Evolutionary conservation across 2,329 filamentous ascomycete species (phyloP).

Genomic region (Aureobasidium mangrovei): DNA sequence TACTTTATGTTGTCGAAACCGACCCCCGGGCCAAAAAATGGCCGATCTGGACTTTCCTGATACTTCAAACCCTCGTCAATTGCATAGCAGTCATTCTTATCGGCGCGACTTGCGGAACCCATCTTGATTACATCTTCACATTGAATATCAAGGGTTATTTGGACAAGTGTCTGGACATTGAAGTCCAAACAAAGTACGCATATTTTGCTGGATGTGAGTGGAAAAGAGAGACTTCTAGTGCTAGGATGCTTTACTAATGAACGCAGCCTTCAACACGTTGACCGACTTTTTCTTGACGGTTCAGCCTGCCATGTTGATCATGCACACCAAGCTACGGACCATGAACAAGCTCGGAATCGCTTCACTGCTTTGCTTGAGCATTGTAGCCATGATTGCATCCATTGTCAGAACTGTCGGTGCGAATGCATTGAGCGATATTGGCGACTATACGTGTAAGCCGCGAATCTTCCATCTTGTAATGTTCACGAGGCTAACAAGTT

Average conservation of each 20-base stretch:
- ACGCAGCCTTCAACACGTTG: constrained; percentile 23
- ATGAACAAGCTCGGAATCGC: constrained; percentile 22
- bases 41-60: constrained; percentile 23
- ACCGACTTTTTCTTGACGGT: constrained; percentile 24
- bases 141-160: constrained; percentile 6
- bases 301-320: constrained; percentile 24
- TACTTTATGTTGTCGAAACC: constrained; percentile 23
- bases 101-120: constrained; percentile 22
- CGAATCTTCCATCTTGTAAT: background rate
- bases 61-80: constrained; percentile 22
- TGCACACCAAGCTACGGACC: constrained; percentile 21
- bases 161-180: constrained; percentile 19
- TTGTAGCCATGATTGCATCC: constrained; percentile 24
- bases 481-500: background rate
- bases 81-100: constrained; percentile 20
- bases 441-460: constrained; percentile 22
- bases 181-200: constrained; percentile 18
- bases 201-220: constrained; percentile 18
- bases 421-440: constrained; percentile 19
- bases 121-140: constrained; percentile 19
- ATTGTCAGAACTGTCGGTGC: constrained; percentile 26
- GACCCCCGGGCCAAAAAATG: constrained; percentile 21
- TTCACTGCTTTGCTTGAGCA: constrained; percentile 22
- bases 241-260: background rate
- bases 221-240: constrained; percentile 3